A percentile compares a stretch with the other conserved stretches of the same genome.
These are phyloP conservation scores for Davidsoniella neocaledoniae DNA, from an alignment of 2,329 filamentous ascomycete species.

Conservation along the genomic window DNA sequence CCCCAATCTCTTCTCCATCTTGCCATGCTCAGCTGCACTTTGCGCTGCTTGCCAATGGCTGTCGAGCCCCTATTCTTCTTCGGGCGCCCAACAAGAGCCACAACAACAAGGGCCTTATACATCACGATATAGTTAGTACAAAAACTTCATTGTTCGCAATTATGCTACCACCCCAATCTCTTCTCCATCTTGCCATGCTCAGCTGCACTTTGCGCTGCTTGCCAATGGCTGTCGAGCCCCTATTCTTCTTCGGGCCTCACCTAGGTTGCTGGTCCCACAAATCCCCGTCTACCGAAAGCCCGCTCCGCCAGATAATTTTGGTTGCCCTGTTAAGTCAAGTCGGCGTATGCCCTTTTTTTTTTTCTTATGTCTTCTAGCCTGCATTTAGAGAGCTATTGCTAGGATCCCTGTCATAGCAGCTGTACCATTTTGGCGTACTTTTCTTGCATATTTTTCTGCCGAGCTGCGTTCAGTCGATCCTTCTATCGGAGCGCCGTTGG, in stretches of 20 bases:
- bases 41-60: no score
- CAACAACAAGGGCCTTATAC: no score
- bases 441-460: background rate
- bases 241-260: background rate
- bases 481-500: constrained; percentile 2
- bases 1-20: background rate
- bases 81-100: no score
- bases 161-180: constrained; percentile 4
- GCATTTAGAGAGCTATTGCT: background rate
- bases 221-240: background rate
- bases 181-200: no score
- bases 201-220: no score
- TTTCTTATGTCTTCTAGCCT: background rate
- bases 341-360: background rate
- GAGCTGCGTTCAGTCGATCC: constrained; percentile 5
- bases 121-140: constrained; percentile 40
- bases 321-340: constrained; percentile 4
- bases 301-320: constrained; percentile 2
- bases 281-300: constrained; percentile 7
- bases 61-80: background rate
- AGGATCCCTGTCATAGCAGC: constrained; percentile 1
- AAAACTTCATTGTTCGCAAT: constrained; percentile 2
- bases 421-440: background rate
- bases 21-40: no score
- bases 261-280: constrained; percentile 10